phyloP scores from a whole-genome alignment of 305 asterid species.

The Fraxinus xanthoxyloides region DNA sequence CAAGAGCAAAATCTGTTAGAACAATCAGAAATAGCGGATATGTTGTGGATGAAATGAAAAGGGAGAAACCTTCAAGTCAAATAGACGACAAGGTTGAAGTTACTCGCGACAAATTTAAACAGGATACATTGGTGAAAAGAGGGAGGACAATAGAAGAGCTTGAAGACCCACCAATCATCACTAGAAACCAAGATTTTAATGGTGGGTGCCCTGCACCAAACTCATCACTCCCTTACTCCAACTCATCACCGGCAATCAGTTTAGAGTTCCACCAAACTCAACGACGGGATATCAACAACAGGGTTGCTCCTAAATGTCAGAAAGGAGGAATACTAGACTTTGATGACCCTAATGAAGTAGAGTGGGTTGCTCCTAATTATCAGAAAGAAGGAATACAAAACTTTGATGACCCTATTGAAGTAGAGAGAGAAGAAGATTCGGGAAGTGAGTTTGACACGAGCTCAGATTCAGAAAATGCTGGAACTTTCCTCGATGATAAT shows the following conservation, averaged over 20 bases:
- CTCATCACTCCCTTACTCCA: conserved; percentile 30
- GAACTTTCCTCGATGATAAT: conserved; percentile 31
- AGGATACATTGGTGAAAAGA: conserved; percentile 19
- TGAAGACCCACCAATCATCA: conserved; percentile 23
- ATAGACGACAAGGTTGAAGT: conserved; percentile 29
- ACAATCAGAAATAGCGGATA: conserved; percentile 50
- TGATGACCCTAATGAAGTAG: not conserved
- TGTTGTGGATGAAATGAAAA: conserved; percentile 26
- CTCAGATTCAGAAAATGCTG: conserved; percentile 38
- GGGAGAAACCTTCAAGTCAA: conserved; percentile 25
- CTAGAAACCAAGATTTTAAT: conserved; percentile 22
- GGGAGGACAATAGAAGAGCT: conserved; percentile 22
- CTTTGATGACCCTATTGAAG: conserved; percentile 18
- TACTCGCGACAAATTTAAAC: conserved; percentile 24
- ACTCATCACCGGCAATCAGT: not conserved
- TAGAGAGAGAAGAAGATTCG: conserved; percentile 29
- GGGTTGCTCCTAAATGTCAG: not conserved
- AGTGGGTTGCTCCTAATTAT: conserved; percentile 17
- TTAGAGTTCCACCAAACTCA: not conserved
- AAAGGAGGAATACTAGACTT: not conserved
- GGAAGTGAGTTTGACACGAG: conserved; percentile 33
- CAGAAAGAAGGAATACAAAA: conserved; percentile 33
- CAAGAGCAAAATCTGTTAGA: conserved; percentile 74
- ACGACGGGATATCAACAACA: not conserved
- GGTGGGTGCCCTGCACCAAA: conserved; percentile 32